Base-by-base conservation (phyloP, 2,329 filamentous ascomycete species). In the Dothiorella sarmentorum region DNA sequence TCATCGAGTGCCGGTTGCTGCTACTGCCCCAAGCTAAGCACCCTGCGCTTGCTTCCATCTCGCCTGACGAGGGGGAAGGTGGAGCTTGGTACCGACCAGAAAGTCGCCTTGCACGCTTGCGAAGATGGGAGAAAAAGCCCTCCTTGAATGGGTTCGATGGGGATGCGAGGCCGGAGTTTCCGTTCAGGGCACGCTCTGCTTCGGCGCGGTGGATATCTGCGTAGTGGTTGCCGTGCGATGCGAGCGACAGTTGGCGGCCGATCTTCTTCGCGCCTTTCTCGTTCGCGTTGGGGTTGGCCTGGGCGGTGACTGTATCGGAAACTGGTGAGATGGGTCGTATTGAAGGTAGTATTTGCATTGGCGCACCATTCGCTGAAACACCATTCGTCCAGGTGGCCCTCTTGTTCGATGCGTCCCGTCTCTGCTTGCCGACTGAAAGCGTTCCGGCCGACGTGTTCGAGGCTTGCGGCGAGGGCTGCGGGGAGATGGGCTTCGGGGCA, bases 51-150 rank as follows among this genome's bases (percentile, higher is more conserved):
- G 91, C 88, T 73, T 97, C 94, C 56, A 96, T 79, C 68, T 97
- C 93, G 65, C 97, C 92, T 58, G 87, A 86, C 42, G 82, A 85
- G 7, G 91, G 88, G 17, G 91, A 90, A 60, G 88, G 85, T 7
- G 90, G 87, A 13, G 86, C 87, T 70, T 93, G 90, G 69, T 96
- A 91, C 59, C 93, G 87, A 45, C 94, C 94, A 24, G 94, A 99
- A 61, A 99, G 87, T 65, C 94, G 84, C 65, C 94, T 85, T 26
- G 95, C 94, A 53, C 93, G 87, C 75, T 99, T 99, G 59, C 94
- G 85, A 7, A 99, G 82, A 71, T 99, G 94, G 0, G 94, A 97
- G 76, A 99, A 99, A 79, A 99, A 99, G 73, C 94, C 91, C 73
- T 99, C 94, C 70, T 95, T 95, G 59, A 91, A 89, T 17, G 84